Conservation (phyloP, 1,284 basidiomycete species). For the Fomes fomentarius region DNA sequence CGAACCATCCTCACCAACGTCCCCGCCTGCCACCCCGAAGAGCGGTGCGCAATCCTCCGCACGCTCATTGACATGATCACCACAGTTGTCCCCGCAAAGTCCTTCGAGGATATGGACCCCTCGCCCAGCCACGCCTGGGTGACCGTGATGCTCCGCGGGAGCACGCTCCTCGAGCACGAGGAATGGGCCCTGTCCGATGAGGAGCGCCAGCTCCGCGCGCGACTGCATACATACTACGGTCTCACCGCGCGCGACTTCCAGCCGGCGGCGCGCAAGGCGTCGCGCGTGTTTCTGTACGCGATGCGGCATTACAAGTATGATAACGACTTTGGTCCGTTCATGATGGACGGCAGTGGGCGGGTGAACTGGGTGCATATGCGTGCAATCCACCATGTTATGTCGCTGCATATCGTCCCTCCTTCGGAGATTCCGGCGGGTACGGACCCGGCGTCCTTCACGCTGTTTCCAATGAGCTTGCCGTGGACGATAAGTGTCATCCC, state of each 20-base stretch:
- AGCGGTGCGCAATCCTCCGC: conserved; percentile 43
- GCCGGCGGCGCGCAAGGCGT: conserved; percentile 36
- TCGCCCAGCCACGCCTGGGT: conserved; percentile 60
- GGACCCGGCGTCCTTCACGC: conserved; percentile 34
- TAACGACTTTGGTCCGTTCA: conserved; percentile 62
- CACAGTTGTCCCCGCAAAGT: conserved; percentile 41
- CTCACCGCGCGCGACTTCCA: conserved; percentile 47
- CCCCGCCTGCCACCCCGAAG: conserved; percentile 40
- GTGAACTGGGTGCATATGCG: conserved; percentile 67
- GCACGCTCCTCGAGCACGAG: conserved; percentile 47
- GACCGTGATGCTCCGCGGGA: conserved; percentile 43
- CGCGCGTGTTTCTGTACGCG: conserved; percentile 62
- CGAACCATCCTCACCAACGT: conserved; percentile 44
- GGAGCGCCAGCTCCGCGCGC: conserved; percentile 50
- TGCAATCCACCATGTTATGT: conserved; percentile 58
- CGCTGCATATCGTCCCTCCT: conserved; percentile 50
- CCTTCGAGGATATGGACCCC: conserved; percentile 33
- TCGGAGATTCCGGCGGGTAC: conserved; percentile 32
- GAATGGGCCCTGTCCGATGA: conserved; percentile 31
- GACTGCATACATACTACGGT: conserved; percentile 59
- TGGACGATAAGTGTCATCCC: conserved; percentile 56
- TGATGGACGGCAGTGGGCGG: conserved; percentile 40
- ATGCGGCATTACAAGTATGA: conserved; percentile 54
- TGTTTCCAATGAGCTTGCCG: conserved; percentile 55
- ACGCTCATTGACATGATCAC: conserved; percentile 53